Evolutionary conservation across 2,329 filamentous ascomycete species (phyloP).

Genomic region (Colletotrichum truncatum): DNA sequence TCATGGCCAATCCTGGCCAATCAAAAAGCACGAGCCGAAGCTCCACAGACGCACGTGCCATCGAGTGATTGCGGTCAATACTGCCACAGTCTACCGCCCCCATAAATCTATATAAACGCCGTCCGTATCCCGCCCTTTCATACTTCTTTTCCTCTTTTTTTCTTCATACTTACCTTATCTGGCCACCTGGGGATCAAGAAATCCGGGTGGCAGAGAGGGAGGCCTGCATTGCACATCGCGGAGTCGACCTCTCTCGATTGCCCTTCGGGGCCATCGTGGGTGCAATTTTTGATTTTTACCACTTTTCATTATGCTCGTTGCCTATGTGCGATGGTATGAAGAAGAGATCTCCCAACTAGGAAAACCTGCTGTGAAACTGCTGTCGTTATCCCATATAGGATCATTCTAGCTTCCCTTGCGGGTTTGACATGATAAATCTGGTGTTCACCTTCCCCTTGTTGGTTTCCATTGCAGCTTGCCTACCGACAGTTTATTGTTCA

Average conservation of each 20-base stretch:
- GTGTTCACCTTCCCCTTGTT: no score
- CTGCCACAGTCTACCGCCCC: background rate
- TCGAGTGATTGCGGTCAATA: constrained; percentile 12
- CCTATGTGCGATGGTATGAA: constrained; percentile 31
- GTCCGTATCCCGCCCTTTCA: constrained; percentile 5
- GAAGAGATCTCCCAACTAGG: constrained; percentile 29
- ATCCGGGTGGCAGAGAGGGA: constrained; percentile 49
- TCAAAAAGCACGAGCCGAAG: background rate
- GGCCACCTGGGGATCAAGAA: constrained; percentile 54
- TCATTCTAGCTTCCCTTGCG: no score
- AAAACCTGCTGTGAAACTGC: no score
- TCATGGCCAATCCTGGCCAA: background rate
- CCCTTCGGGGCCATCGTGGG: constrained; percentile 33
- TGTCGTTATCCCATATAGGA: no score
- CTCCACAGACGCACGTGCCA: background rate
- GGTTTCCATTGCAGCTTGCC: no score
- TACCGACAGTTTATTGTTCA: no score
- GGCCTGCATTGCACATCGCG: constrained; percentile 62
- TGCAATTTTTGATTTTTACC: constrained; percentile 33
- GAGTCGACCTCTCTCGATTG: constrained; percentile 32
- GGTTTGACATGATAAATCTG: no score
- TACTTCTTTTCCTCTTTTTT: constrained; percentile 31
- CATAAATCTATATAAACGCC: constrained; percentile 41
- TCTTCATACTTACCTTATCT: constrained; percentile 63
- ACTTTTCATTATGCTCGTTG: constrained; percentile 34